Evolutionary conservation across 176 grass and related monocot species (phyloP).

Genomic region (Phoenix roebelenii): DNA sequence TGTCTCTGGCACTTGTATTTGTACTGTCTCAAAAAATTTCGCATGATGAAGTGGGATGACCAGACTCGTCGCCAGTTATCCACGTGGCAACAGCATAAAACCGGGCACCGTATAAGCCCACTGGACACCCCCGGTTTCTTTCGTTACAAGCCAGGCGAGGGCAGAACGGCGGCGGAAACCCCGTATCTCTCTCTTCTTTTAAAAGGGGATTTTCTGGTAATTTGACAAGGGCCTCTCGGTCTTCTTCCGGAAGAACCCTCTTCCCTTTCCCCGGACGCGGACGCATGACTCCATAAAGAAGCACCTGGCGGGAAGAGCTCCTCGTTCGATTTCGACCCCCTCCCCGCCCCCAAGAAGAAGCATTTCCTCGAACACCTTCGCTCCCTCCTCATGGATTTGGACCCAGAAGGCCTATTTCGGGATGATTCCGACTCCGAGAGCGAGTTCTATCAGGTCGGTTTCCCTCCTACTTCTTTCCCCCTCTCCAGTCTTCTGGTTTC

Average conservation of each 20-base stretch:
- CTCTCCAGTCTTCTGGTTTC: neutral
- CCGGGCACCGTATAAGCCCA: too few species aligned
- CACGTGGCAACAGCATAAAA: too few species aligned
- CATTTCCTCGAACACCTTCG: neutral
- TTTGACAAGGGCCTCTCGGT: neutral
- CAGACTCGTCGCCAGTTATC: too few species aligned
- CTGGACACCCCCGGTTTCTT: too few species aligned
- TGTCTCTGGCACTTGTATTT: too few species aligned
- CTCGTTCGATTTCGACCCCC: neutral
- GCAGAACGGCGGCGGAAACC: too few species aligned
- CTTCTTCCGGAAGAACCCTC: neutral
- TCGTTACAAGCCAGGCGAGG: too few species aligned
- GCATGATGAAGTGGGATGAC: too few species aligned
- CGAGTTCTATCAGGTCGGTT: constrained; percentile 42
- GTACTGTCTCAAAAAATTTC: too few species aligned
- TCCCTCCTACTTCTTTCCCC: neutral
- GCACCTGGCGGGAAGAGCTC: neutral
- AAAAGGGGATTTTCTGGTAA: too few species aligned
- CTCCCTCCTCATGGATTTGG: constrained; percentile 67
- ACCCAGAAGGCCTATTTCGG: constrained; percentile 83
- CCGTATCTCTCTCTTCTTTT: too few species aligned
- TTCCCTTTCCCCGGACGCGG: neutral
- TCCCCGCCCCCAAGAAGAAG: too few species aligned
- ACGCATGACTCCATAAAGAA: neutral
- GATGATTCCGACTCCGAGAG: constrained; percentile 80